Evolutionary conservation across 768 basidiomycete genomes (phyloP).

Genomic region (Xanthoconium stramineum): DNA sequence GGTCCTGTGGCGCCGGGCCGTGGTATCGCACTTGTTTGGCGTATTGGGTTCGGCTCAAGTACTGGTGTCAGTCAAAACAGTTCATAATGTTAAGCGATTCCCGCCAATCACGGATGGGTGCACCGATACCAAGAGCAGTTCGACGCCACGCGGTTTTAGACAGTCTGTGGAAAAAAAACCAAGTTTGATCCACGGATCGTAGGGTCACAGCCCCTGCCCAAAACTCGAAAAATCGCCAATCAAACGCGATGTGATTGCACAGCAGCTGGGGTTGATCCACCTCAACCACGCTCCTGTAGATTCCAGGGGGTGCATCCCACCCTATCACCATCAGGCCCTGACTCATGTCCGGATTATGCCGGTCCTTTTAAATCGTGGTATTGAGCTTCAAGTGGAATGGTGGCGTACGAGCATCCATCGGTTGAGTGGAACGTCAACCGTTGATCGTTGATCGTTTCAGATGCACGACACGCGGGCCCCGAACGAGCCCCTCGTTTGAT

Average conservation of each 20-base stretch:
- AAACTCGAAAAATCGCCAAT: background rate
- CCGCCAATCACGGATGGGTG: background rate
- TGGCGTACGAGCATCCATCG: background rate
- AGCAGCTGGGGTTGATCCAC: background rate
- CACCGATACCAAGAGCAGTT: too few relatives aligned
- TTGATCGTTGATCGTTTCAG: background rate
- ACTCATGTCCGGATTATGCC: too few relatives aligned
- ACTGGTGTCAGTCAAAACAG: background rate
- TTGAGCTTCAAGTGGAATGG: background rate
- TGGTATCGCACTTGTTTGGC: background rate
- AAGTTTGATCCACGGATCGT: background rate
- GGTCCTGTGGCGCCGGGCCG: constrained; percentile 9
- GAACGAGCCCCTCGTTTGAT: background rate
- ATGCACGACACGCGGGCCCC: background rate
- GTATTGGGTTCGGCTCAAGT: background rate
- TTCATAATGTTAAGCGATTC: background rate
- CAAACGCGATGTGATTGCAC: background rate
- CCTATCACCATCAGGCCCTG: too few relatives aligned
- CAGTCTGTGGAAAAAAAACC: background rate
- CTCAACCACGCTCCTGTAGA: too few relatives aligned
- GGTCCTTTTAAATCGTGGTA: too few relatives aligned
- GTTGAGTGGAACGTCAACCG: background rate
- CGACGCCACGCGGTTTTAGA: too few relatives aligned
- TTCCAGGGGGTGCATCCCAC: too few relatives aligned
- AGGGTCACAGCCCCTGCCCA: background rate